These are phyloP conservation scores for Ophiosphaerella korrae DNA, from an alignment of 2,329 filamentous ascomycete genomes.

Conservation along the genomic window DNA sequence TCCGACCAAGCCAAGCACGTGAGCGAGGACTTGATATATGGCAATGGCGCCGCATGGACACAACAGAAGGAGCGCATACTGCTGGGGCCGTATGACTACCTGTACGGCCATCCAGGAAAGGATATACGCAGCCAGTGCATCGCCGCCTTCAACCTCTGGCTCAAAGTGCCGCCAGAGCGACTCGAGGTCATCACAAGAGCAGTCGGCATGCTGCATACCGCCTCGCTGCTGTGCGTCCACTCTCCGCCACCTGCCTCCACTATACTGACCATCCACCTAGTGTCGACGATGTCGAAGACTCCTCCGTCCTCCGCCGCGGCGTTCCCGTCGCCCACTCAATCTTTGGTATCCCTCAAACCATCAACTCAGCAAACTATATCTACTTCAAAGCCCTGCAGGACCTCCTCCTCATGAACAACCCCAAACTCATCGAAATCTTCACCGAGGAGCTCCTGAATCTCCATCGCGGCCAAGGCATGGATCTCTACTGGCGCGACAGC, in stretches of 20 bases:
- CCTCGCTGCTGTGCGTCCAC: constrained; percentile 67
- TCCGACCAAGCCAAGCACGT: constrained; percentile 32
- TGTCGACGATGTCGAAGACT: constrained; percentile 88
- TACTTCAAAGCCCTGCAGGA: constrained; percentile 82
- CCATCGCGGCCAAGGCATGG: constrained; percentile 87
- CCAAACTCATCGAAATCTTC: constrained; percentile 70
- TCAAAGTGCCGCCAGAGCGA: constrained; percentile 72
- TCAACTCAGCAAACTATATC: constrained; percentile 89
- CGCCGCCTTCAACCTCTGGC: constrained; percentile 78
- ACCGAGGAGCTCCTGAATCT: constrained; percentile 84
- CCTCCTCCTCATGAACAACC: constrained; percentile 72
- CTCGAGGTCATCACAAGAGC: constrained; percentile 78
- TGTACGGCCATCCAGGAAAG: constrained; percentile 79
- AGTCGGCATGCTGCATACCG: constrained; percentile 84
- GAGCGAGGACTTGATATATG: constrained; percentile 49
- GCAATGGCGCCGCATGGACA: constrained; percentile 63
- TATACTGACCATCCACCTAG: constrained; percentile 7
- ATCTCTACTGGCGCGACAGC: constrained; percentile 86
- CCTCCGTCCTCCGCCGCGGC: constrained; percentile 74
- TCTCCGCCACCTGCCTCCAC: no score
- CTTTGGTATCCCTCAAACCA: constrained; percentile 84
- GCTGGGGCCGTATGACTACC: constrained; percentile 79
- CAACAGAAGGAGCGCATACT: constrained; percentile 77
- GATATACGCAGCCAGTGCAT: constrained; percentile 83
- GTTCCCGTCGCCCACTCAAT: constrained; percentile 83